phyloP scores from a whole-genome alignment of 495 filamentous ascomycete species.

The Penicillium salamii region DNA sequence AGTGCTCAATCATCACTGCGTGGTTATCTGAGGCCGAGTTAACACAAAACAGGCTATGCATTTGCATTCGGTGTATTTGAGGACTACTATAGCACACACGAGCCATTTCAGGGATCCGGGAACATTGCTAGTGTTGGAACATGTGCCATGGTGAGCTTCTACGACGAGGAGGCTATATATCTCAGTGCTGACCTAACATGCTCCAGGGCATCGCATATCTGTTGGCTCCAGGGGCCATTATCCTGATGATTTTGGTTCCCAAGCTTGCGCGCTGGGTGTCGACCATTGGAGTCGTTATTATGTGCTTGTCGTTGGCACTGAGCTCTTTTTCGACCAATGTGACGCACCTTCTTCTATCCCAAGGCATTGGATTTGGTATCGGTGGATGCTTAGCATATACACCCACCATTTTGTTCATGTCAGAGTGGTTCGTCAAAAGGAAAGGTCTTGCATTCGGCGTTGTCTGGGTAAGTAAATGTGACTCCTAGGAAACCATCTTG shows the following conservation, averaged over 20 bases:
- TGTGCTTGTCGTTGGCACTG: slow-evolving; percentile 35
- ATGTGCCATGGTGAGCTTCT: slow-evolving; percentile 34
- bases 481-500: background rate
- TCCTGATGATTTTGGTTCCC: slow-evolving; percentile 32
- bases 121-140: slow-evolving; percentile 48
- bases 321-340: slow-evolving; percentile 45
- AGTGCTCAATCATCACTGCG: background rate
- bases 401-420: slow-evolving; percentile 45
- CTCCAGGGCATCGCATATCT: slow-evolving; percentile 47
- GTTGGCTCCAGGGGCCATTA: slow-evolving; percentile 33
- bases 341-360: slow-evolving; percentile 44
- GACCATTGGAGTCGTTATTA: slow-evolving; percentile 40
- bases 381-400: slow-evolving; percentile 45
- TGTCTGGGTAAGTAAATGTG: slow-evolving; percentile 32
- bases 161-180: background rate
- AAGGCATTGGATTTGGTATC: slow-evolving; percentile 48
- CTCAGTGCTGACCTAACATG: background rate
- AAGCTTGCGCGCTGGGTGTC: slow-evolving; percentile 29
- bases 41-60: slow-evolving; percentile 51
- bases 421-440: slow-evolving; percentile 50
- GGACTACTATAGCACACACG: slow-evolving; percentile 50
- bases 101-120: slow-evolving; percentile 40
- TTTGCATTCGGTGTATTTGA: slow-evolving; percentile 62
- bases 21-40: background rate
- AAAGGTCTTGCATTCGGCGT: slow-evolving; percentile 50